Percentiles rank a stretch among this genome's conserved stretches.
Evolutionary conservation across 768 basidiomycete genomes (phyloP).

Genomic region (Tricholoma matsutake): DNA sequence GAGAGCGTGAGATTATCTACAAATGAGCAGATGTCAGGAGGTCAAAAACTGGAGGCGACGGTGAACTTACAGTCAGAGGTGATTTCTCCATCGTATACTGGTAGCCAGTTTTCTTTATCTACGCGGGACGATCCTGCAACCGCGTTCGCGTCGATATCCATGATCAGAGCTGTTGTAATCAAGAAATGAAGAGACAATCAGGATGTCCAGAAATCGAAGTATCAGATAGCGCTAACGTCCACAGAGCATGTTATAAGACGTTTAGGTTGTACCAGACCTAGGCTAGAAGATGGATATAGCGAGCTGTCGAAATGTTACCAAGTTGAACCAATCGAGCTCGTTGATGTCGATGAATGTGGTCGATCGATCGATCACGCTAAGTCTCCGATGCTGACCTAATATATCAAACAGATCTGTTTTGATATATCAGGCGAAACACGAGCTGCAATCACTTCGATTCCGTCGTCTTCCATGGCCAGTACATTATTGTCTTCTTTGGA

Average conservation of each 20-base stretch:
- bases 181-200: background rate
- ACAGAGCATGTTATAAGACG: background rate
- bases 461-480: too few species aligned
- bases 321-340: too few species aligned
- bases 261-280: background rate
- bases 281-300: too few species aligned
- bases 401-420: too few species aligned
- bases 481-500: too few species aligned
- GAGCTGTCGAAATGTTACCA: too few species aligned
- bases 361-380: too few species aligned
- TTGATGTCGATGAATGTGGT: too few species aligned
- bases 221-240: background rate
- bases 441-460: too few species aligned
- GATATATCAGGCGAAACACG: too few species aligned
- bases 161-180: too few species aligned
- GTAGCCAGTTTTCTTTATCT: background rate
- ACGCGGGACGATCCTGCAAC: background rate
- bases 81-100: background rate
- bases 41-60: background rate
- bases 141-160: background rate
- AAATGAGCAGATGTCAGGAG: background rate
- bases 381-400: too few species aligned
- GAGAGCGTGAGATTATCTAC: background rate
- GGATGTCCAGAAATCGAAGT: background rate
- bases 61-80: background rate